Evolutionary conservation across 805 yeast species (phyloP).

Genomic region (Wickerhamiella australiensis): DNA sequence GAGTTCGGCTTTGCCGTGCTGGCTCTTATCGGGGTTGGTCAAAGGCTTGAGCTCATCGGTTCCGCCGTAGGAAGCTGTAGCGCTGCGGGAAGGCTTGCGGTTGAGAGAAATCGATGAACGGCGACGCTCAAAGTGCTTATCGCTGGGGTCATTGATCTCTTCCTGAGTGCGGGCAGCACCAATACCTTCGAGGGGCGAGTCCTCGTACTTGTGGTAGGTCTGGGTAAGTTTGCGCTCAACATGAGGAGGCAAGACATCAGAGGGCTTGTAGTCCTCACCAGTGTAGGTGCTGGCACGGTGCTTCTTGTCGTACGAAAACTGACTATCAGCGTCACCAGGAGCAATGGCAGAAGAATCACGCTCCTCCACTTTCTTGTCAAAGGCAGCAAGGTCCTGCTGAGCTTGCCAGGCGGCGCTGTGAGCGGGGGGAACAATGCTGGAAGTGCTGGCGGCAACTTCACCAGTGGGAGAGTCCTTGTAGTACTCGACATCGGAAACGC

Average conservation of each 20-base stretch:
- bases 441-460: not conserved
- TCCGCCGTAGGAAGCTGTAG: slow-evolving; percentile 30
- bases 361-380: slow-evolving; percentile 11
- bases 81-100: slow-evolving; percentile 23
- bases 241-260: slow-evolving; percentile 23
- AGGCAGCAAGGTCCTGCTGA: slow-evolving; percentile 18
- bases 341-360: slow-evolving; percentile 11
- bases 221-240: slow-evolving; percentile 28
- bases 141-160: slow-evolving; percentile 20
- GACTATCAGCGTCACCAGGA: slow-evolving; percentile 23
- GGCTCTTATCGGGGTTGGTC: slow-evolving; percentile 17
- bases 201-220: slow-evolving; percentile 27
- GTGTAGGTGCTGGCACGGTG: slow-evolving; percentile 24
- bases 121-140: slow-evolving; percentile 23
- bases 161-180: slow-evolving; percentile 27
- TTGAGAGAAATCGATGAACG: slow-evolving; percentile 21
- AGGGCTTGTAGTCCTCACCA: slow-evolving; percentile 21
- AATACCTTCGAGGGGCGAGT: slow-evolving; percentile 21
- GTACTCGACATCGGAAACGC: not conserved
- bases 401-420: slow-evolving; percentile 21
- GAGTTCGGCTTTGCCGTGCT: slow-evolving; percentile 16
- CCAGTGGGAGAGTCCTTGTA: not conserved
- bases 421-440: slow-evolving; percentile 2
- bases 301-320: slow-evolving; percentile 27
- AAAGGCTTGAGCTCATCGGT: slow-evolving; percentile 26